phyloP scores from a whole-genome alignment of 495 filamentous ascomycete genomes.

The Hamigera avellanea region DNA sequence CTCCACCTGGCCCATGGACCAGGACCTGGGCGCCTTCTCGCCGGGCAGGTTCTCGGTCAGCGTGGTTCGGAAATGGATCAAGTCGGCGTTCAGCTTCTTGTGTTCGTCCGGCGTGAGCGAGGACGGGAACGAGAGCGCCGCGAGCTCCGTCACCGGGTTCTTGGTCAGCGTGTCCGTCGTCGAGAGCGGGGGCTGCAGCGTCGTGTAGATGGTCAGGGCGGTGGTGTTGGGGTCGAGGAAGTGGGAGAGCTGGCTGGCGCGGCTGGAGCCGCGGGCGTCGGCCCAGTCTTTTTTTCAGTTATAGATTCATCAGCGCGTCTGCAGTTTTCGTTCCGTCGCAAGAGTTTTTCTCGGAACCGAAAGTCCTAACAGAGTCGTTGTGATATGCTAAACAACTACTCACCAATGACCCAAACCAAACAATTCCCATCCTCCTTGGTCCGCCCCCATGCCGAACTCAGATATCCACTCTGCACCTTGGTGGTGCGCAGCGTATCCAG shows the following conservation, averaged over 20 bases:
- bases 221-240: slow-evolving; percentile 14
- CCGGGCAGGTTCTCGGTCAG: slow-evolving; percentile 18
- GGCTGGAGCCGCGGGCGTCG: slow-evolving; percentile 19
- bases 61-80: slow-evolving; percentile 23
- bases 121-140: slow-evolving; percentile 18
- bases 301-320: too few species aligned
- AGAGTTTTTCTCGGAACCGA: not conserved
- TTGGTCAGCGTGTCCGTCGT: slow-evolving; percentile 19
- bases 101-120: slow-evolving; percentile 13
- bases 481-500: slow-evolving; percentile 16
- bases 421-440: slow-evolving; percentile 23
- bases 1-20: slow-evolving; percentile 32
- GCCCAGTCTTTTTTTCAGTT: slow-evolving; percentile 25
- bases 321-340: not conserved
- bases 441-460: slow-evolving; percentile 29
- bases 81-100: slow-evolving; percentile 12
- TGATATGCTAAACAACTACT: too few species aligned
- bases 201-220: slow-evolving; percentile 18
- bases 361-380: too few species aligned
- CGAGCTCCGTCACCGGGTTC: slow-evolving; percentile 32
- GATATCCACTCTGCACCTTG: slow-evolving; percentile 24
- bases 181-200: slow-evolving; percentile 19
- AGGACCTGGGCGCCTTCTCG: slow-evolving; percentile 26
- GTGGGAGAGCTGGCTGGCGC: slow-evolving; percentile 9
- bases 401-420: slow-evolving; percentile 31